phyloP scores from a whole-genome alignment of 2,329 filamentous ascomycete genomes.

The Fusarium lateritium region DNA sequence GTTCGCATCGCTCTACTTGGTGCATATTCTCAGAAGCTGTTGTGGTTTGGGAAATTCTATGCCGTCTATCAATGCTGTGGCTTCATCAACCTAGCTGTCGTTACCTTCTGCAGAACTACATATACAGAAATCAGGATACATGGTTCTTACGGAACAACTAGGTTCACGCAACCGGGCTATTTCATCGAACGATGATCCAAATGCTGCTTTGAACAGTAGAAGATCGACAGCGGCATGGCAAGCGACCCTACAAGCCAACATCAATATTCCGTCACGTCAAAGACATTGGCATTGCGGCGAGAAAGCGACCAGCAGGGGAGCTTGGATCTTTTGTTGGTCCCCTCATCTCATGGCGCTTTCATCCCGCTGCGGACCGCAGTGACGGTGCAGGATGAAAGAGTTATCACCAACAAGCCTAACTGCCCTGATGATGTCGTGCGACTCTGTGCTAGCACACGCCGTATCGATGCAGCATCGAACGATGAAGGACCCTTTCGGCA shows the following conservation, averaged over 20 bases:
- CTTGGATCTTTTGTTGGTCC: slow-evolving; percentile 33
- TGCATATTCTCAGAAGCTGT: too few species aligned
- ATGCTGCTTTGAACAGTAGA: background rate
- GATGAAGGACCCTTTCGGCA: slow-evolving; percentile 9
- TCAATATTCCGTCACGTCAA: slow-evolving; percentile 5
- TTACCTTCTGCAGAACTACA: too few species aligned
- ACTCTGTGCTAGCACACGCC: slow-evolving; percentile 12
- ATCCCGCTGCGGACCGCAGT: slow-evolving; percentile 35
- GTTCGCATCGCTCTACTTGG: too few species aligned
- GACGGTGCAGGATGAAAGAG: slow-evolving; percentile 23
- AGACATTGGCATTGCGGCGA: slow-evolving; percentile 5
- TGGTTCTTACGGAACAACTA: too few species aligned
- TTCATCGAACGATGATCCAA: background rate
- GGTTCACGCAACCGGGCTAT: too few species aligned
- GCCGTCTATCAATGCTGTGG: too few species aligned
- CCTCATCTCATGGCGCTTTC: slow-evolving; percentile 7
- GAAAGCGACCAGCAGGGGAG: slow-evolving; percentile 14
- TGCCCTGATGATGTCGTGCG: slow-evolving; percentile 24
- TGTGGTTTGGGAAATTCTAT: too few species aligned
- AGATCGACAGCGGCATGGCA: slow-evolving; percentile 2
- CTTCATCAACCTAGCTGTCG: too few species aligned
- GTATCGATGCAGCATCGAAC: slow-evolving; percentile 24
- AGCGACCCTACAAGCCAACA: slow-evolving; percentile 6
- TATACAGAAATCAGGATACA: too few species aligned
- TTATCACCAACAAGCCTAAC: slow-evolving; percentile 38